Conservation (phyloP, 495 filamentous ascomycete genomes). For the Tricharina praecox region DNA sequence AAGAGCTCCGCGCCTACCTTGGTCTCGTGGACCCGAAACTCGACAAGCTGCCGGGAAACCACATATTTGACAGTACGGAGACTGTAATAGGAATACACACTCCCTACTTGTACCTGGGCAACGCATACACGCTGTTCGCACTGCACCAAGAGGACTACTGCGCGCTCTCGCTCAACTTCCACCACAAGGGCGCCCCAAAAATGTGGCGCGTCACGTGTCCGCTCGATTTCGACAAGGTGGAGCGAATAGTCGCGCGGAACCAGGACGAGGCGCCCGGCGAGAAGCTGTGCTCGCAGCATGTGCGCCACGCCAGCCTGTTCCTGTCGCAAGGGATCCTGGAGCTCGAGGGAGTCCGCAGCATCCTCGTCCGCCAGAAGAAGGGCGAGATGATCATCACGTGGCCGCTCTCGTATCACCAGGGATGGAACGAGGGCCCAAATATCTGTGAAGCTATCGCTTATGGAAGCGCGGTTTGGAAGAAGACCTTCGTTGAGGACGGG, state of each 20-base stretch:
- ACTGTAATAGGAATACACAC: slow-evolving; percentile 23
- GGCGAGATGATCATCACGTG: slow-evolving; percentile 25
- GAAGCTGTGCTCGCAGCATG: slow-evolving; percentile 21
- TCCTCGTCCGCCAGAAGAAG: slow-evolving; percentile 16
- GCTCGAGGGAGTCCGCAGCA: slow-evolving; percentile 13
- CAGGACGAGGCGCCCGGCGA: background rate
- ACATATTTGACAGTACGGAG: slow-evolving; percentile 12
- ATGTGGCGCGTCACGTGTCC: slow-evolving; percentile 23
- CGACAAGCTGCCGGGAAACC: slow-evolving; percentile 14
- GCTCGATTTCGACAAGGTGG: slow-evolving; percentile 14
- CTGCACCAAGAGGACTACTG: slow-evolving; percentile 25
- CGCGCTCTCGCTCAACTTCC: slow-evolving; percentile 24
- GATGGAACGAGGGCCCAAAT: slow-evolving; percentile 25
- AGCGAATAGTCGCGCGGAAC: slow-evolving; percentile 11
- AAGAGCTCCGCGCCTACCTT: slow-evolving; percentile 16
- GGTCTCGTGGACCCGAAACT: slow-evolving; percentile 19
- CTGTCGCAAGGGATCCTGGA: slow-evolving; percentile 15
- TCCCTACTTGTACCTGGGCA: slow-evolving; percentile 25
- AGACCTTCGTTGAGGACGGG: slow-evolving; percentile 12
- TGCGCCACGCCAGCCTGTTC: slow-evolving; percentile 19
- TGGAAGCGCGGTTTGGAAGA: slow-evolving; percentile 16
- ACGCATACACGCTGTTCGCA: slow-evolving; percentile 21
- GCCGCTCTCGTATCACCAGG: slow-evolving; percentile 25
- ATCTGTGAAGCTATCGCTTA: slow-evolving; percentile 25
- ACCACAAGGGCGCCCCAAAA: slow-evolving; percentile 23